These are phyloP conservation scores for Penicillium griseofulvum DNA, from an alignment of 2,329 filamentous ascomycete species.

Conservation along the genomic window DNA sequence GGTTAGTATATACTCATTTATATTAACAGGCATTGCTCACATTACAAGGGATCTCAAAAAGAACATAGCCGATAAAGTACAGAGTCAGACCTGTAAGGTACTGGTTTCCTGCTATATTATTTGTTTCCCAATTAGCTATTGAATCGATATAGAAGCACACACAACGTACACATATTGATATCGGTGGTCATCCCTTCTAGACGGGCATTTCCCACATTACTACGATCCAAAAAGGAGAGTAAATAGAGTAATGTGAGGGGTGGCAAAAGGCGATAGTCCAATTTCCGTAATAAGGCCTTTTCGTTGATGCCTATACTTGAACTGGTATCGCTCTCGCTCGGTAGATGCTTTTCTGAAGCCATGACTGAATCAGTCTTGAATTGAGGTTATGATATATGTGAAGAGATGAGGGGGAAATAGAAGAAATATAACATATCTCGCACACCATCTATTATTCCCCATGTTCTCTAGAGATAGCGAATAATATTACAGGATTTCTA, in stretches of 20 bases:
- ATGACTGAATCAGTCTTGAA: neutral
- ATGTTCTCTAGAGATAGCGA: neutral
- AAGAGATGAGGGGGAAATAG: neutral
- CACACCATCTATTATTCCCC: neutral
- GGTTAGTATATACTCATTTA: neutral
- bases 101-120: constrained; percentile 31
- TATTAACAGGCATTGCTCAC: neutral
- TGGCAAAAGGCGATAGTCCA: constrained; percentile 46
- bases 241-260: constrained; percentile 36
- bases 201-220: constrained; percentile 7
- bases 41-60: constrained; percentile 45
- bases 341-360: constrained; percentile 7
- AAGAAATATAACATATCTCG: neutral
- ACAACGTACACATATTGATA: constrained; percentile 37
- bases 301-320: constrained; percentile 35
- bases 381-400: neutral
- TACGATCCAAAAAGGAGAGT: constrained; percentile 3
- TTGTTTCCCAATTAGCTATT: constrained; percentile 10
- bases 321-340: neutral
- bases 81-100: constrained; percentile 42
- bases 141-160: neutral
- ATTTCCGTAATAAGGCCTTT: constrained; percentile 42
- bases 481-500: neutral
- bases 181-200: constrained; percentile 25
- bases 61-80: constrained; percentile 40